Percentiles rank a stretch among this genome's conserved stretches.
phyloP scores from a whole-genome alignment of 768 basidiomycete species.

The Serendipita sp. region DNA sequence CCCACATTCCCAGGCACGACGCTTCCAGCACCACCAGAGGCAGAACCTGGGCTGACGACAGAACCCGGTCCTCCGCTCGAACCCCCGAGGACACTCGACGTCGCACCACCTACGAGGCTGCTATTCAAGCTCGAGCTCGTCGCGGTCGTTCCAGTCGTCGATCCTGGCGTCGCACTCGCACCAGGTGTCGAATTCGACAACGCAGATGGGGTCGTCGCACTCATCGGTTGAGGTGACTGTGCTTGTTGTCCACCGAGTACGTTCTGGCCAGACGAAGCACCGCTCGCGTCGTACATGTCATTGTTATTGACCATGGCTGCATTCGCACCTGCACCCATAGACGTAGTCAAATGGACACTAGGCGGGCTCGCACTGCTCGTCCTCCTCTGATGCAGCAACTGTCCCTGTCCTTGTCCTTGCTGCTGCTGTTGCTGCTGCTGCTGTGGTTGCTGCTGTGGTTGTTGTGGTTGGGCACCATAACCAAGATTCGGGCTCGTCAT shows the following conservation, averaged over 20 bases:
- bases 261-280: not conserved
- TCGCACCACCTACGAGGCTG: too few species aligned
- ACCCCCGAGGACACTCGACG: too few species aligned
- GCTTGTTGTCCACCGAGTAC: not conserved
- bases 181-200: not conserved
- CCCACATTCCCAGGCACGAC: constrained; percentile 8
- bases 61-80: not conserved
- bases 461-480: not conserved
- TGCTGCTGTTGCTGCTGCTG: not conserved
- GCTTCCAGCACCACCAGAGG: not conserved
- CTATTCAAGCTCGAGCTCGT: not conserved
- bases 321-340: not conserved
- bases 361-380: not conserved
- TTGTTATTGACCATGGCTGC: too few species aligned
- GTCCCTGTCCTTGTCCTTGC: not conserved
- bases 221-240: not conserved
- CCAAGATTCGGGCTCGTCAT: too few species aligned
- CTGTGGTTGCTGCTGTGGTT: not conserved
- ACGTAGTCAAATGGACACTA: not conserved
- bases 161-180: not conserved
- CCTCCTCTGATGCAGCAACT: not conserved
- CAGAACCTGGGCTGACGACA: not conserved
- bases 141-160: not conserved
- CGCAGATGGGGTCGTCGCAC: not conserved
- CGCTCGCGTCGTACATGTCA: too few species aligned